Conservation (phyloP, 495 filamentous ascomycete species). For the Penicillium argentinense region DNA sequence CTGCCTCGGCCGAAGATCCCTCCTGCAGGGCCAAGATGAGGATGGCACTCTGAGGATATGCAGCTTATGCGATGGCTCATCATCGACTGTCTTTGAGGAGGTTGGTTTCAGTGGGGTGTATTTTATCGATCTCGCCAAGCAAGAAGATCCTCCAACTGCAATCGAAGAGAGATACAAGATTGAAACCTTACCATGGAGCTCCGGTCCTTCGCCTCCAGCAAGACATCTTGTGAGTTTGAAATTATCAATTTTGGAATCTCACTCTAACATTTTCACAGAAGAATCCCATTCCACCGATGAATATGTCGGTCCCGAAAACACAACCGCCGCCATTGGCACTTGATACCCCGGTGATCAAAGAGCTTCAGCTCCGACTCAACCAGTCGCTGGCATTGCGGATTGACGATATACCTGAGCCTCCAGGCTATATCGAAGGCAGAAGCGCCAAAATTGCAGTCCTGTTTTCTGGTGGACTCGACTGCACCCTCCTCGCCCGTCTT, state of each 20-base stretch:
- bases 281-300: constrained; percentile 64
- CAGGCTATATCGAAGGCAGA: constrained; percentile 25
- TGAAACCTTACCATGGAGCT: constrained; percentile 31
- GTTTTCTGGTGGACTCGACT: constrained; percentile 94
- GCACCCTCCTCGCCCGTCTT: constrained; percentile 81
- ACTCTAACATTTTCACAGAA: constrained; percentile 32
- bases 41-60: constrained; percentile 61
- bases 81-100: constrained; percentile 63
- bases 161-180: constrained; percentile 23
- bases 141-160: constrained; percentile 4
- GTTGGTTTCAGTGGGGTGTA: constrained; percentile 81
- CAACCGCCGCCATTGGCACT: constrained; percentile 38
- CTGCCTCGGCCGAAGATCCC: constrained; percentile 79
- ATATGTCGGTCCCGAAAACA: constrained; percentile 48
- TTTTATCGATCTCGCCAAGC: constrained; percentile 52
- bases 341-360: constrained; percentile 52
- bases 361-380: constrained; percentile 57
- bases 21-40: constrained; percentile 55
- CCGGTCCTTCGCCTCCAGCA: constrained; percentile 18
- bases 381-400: constrained; percentile 67
- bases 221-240: constrained; percentile 45
- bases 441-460: constrained; percentile 70
- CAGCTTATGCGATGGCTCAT: constrained; percentile 66
- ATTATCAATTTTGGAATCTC: constrained; percentile 3
- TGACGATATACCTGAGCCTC: constrained; percentile 63